Base-by-base conservation (phyloP, 2,329 filamentous ascomycete species). In the Sporothrix protearum region DNA sequence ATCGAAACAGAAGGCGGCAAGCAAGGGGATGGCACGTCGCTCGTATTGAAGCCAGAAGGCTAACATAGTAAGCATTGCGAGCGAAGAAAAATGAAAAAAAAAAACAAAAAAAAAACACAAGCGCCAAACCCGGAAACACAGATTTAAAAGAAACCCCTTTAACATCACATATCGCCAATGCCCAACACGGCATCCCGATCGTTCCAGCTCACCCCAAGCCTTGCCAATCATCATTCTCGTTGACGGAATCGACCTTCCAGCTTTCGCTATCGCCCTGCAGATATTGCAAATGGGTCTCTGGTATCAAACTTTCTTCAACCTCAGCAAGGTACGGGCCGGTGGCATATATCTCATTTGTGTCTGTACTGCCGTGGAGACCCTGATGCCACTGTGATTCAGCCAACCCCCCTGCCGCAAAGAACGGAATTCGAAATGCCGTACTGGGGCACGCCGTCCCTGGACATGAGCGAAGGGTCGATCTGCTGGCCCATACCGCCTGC, bases 401-500 rank as follows among this genome's bases (percentile, higher is more conserved):
- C 3, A 74, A 19, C 2, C 51, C 49, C 16, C 47, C 55, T 0
- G 61, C n/a, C 7, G 30, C 53, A 4, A 4, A 76, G 68, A 8
- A 72, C 68, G 16, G 75, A 66, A 12, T 77, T 77, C 42, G 76
- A 72, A 51, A 78, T 47, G 63, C 72, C 71, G 16, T 76, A 73
- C n/a, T 71, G 71, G 0, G 71, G 12, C 45, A 76, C 4, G 8
- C 72, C 73, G 4, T 76, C 76, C 16, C 75, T 72, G 39, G 63
- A 28, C 69, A 73, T 67, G 10, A 79, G 73, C 16, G 76, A 76
- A 0, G 78, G 78, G 36, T 80, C 78, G 69, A 79, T 77, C 7
- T 76, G 77, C 30, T 78, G 76, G 51, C 77, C 75, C 33, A 75
- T 67, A 36, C 74, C 68, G 12, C 25, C 25, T 3, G 7, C 59